Conservation (phyloP, 352 stramenopile genomes). For the Pythium sp. region DNA sequence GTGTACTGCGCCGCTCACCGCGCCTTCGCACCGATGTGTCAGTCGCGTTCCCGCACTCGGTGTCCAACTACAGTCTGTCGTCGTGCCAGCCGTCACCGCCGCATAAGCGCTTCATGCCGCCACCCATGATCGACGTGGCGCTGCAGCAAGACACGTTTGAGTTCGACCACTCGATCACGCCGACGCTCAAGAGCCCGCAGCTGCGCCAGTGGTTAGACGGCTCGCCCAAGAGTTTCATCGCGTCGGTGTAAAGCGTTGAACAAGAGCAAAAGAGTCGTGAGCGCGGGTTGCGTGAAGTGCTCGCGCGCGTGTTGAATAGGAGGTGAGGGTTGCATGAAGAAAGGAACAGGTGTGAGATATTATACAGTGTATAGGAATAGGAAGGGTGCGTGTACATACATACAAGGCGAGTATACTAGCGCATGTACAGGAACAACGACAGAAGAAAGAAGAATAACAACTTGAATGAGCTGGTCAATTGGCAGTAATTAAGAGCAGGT, state of each 20-base stretch:
- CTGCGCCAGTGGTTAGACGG: conserved; percentile 80
- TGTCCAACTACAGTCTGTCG: conserved; percentile 38
- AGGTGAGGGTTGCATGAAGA: not conserved
- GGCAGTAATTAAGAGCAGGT: no score
- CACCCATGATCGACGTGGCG: conserved; percentile 68
- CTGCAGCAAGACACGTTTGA: conserved; percentile 83
- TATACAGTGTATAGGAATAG: conserved; percentile 1
- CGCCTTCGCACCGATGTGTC: conserved; percentile 79
- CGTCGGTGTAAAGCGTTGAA: conserved; percentile 56
- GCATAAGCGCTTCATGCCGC: conserved; percentile 71
- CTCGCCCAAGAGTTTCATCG: conserved; percentile 79
- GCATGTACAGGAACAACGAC: not conserved
- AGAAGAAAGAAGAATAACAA: not conserved
- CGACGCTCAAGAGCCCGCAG: conserved; percentile 86
- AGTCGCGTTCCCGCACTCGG: conserved; percentile 71
- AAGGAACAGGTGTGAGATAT: not conserved
- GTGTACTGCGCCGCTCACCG: conserved; percentile 70
- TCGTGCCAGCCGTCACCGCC: conserved; percentile 49
- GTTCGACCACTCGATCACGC: conserved; percentile 83
- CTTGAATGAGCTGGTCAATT: no score
- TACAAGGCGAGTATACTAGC: not conserved
- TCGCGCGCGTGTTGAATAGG: not conserved
- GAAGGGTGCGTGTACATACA: not conserved
- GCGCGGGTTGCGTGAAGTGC: not conserved
- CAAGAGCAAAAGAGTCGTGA: not conserved